Base-by-base conservation (phyloP, 305 asterid species). In the Fraxinus velutina region DNA sequence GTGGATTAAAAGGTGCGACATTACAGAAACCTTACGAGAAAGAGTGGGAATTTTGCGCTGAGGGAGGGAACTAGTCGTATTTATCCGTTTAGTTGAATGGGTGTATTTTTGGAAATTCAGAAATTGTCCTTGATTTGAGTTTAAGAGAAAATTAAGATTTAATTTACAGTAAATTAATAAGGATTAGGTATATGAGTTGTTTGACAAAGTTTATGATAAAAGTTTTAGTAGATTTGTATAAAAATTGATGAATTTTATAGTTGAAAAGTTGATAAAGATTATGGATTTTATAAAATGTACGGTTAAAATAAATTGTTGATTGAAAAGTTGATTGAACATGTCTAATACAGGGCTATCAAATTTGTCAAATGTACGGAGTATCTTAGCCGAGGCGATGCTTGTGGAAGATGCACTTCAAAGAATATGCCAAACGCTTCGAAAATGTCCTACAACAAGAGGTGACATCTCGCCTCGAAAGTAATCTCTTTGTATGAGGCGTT, bases 1-100 rank as follows among this genome's bases (percentile, higher is more conserved):
- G 75, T 86, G 89, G 75, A 83, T 62, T 68, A 92, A 86, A 78
- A 89, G 87, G 70, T 86, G 89, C 88, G 90, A 93, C 98, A 94
- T 94, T 50, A 4, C 62, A 50, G 62, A 50, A 47, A 13, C 60
- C 60, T 47, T 47, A 13, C 57, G 4, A 42, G n/a, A 44, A 3
- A 47, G 60, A 36, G 44, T 50, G 62, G 62, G 60, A 15, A 50
- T 50, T 50, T 50, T 50, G 62, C 21, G 6, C 22, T 0, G 22
- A n/a, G 22, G 62, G 21, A 15, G 60, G 60, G 62, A 50, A 50
- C 62, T 50, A 13, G 4, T 13, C 8, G n/a, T n/a, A 50, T 50
- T 50, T 50, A 50, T 50, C 62, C 22, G 22, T 5, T 50, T 50
- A 15, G 7, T 50, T 50, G 62, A 15, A 50, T 50, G 62, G n/a